Percentiles rank a stretch among this genome's conserved stretches.
These are phyloP conservation scores for Cyberlindnera xishuangbannaensis DNA, from an alignment of 805 yeast genomes.

Conservation along the genomic window DNA sequence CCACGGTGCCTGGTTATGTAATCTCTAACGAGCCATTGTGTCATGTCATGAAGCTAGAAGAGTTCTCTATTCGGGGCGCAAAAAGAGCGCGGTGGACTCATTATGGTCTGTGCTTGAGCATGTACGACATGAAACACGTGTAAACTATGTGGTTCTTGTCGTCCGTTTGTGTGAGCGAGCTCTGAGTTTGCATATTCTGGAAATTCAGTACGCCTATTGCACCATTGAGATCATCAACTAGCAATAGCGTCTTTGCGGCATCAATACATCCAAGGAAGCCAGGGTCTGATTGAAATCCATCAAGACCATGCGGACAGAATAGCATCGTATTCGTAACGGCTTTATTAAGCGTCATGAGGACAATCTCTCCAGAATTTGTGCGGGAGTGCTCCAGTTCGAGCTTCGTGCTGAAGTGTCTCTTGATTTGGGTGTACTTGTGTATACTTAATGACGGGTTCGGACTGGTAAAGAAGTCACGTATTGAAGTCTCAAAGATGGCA, in stretches of 20 bases:
- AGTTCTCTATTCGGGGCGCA: no score
- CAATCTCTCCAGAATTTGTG: constrained; percentile 1
- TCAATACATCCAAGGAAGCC: constrained; percentile 7
- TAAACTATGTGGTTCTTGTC: constrained; percentile 10
- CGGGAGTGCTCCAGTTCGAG: constrained; percentile 2
- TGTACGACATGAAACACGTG: constrained; percentile 15
- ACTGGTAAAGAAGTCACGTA: constrained; percentile 3
- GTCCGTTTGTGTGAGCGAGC: constrained; percentile 8
- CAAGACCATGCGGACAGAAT: constrained; percentile 14
- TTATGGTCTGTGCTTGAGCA: no score
- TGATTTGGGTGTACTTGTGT: constrained; percentile 1
- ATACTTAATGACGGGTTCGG: constrained; percentile 1
- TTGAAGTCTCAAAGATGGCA: constrained; percentile 4
- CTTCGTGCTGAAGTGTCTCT: constrained; percentile 1
- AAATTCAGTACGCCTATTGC: constrained; percentile 10
- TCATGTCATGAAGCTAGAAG: no score
- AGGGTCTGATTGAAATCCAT: constrained; percentile 4
- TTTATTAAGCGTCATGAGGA: constrained; percentile 3
- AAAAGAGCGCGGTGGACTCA: no score
- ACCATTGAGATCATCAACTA: constrained; percentile 3
- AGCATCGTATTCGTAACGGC: constrained; percentile 10
- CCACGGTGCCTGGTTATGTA: no score
- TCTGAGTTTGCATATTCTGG: constrained; percentile 17
- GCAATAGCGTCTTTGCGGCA: constrained; percentile 1
- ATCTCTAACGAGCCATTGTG: no score